phyloP scores from a whole-genome alignment of 202 grass and related monocot genomes.

The Musa balbisiana region DNA sequence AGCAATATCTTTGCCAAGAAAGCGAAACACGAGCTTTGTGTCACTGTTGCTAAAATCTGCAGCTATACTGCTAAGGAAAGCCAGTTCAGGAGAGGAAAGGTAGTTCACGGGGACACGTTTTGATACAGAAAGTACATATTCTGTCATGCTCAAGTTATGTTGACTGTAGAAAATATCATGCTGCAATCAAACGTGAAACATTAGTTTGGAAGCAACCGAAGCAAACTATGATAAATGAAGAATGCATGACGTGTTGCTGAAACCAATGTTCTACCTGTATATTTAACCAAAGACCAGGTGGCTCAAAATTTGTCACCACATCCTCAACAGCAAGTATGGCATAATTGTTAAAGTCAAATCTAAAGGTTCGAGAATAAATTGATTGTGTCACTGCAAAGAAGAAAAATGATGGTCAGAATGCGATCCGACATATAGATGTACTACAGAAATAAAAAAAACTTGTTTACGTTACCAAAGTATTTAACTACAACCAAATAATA shows the following conservation, averaged over 20 bases:
- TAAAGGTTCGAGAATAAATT: conserved; percentile 51
- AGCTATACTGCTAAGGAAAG: conserved; percentile 47
- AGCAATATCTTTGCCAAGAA: conserved; percentile 21
- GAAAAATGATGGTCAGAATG: neutral
- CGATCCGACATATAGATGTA: neutral
- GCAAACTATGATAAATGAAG: neutral
- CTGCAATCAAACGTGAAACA: conserved; percentile 32
- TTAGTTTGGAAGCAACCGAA: neutral
- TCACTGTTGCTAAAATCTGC: conserved; percentile 34
- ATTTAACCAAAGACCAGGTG: conserved; percentile 64
- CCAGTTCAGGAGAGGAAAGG: conserved; percentile 81
- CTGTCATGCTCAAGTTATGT: conserved; percentile 87
- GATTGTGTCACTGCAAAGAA: conserved; percentile 54
- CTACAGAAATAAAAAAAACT: too few species aligned
- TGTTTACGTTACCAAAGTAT: too few species aligned
- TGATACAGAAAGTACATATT: conserved; percentile 45
- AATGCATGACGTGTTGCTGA: neutral
- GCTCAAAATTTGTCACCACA: neutral
- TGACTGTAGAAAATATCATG: conserved; percentile 82
- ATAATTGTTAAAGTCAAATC: conserved; percentile 9
- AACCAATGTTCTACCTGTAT: conserved; percentile 43
- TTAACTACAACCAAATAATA: neutral
- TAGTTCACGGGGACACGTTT: conserved; percentile 58
- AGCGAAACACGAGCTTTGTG: conserved; percentile 61
- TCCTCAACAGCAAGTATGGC: conserved; percentile 42